Evolutionary conservation across 2,329 filamentous ascomycete genomes (phyloP), one percentile per base, ranked within the genome.

Genomic region (Fusarium nodosum): DNA sequence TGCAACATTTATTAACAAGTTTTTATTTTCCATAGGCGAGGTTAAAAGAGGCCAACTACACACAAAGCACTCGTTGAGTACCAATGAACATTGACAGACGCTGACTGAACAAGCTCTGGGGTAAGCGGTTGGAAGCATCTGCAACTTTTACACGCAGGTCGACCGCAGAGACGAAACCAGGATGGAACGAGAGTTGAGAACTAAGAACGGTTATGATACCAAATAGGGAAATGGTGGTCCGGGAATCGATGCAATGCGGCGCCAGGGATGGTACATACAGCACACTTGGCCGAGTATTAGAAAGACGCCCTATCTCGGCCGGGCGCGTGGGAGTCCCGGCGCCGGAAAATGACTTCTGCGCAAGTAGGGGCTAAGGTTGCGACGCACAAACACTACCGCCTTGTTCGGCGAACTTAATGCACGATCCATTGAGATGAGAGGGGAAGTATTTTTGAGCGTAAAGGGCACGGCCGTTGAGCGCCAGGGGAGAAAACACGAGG

Each of bases 1-100:
- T 41, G 36, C 39, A 38, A 12, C 18, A 31, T 71, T 78, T 82
- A 80, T 28, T 10, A 28, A 77, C 81, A 73, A 79, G 81, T 73
- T 77, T 77, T 78, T 79, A 8, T 20, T 20, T 11, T 20, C 36
- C 63, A 63, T 69, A 18, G 55, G 64, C 47, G 56, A 59, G 44
- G 52, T 42, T 47, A 55, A 46, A 51, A 54, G 51, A 48, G 41
- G 56, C 20, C 46, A 33, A 12, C 7, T 51, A 20, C 22, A 24
- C 20, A 51, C 9, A 12, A 45, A 28, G 22, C 9, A 11, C 34
- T 22, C 9, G 18, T 16, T 22, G 7, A 8, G 34, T 28, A 11
- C 24, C 34, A 39, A 51, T 51, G 33, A 16, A 39, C 22, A 64
- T 66, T 69, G 73, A 67, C 30, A 42, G 61, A 45, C 46, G 60